Percentiles rank a stretch among this genome's conserved stretches.
Conservation (phyloP, 148 eudicot genomes). For the Amaranthus palmeri region DNA sequence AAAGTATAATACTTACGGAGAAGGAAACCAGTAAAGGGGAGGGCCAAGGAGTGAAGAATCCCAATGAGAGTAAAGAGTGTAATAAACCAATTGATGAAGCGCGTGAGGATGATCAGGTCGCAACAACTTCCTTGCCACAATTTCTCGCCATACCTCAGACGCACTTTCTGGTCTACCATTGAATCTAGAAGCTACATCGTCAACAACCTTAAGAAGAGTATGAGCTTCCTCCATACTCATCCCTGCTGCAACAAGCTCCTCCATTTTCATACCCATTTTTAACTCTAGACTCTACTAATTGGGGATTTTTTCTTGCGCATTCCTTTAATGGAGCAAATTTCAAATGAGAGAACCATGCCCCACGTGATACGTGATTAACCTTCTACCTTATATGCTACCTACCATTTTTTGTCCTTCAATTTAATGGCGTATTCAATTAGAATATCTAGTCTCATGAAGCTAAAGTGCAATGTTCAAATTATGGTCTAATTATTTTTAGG, state of each 20-base stretch:
- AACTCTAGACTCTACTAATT: too few relatives aligned
- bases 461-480: too few relatives aligned
- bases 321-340: too few relatives aligned
- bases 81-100: slow-evolving; percentile 67
- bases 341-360: too few relatives aligned
- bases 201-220: slow-evolving; percentile 24
- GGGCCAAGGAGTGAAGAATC: slow-evolving; percentile 57
- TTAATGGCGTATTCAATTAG: too few relatives aligned
- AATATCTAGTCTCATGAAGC: too few relatives aligned
- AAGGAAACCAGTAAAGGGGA: slow-evolving; percentile 91
- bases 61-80: slow-evolving; percentile 54
- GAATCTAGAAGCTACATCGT: slow-evolving; percentile 15
- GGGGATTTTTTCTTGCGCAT: too few relatives aligned
- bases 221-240: slow-evolving; percentile 41
- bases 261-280: slow-evolving; percentile 27
- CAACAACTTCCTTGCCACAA: slow-evolving; percentile 49
- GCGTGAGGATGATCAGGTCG: slow-evolving; percentile 66
- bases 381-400: too few relatives aligned
- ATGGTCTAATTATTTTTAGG: too few relatives aligned
- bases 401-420: too few relatives aligned
- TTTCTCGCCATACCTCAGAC: slow-evolving; percentile 54
- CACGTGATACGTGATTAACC: too few relatives aligned
- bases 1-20: slow-evolving; percentile 35
- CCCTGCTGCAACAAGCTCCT: slow-evolving; percentile 43
- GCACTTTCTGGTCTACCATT: slow-evolving; percentile 9